Evolutionary conservation across 305 asterid species (phyloP), one percentile per base, ranked within the genome.

Genomic region (Fraxinus latifolia): DNA sequence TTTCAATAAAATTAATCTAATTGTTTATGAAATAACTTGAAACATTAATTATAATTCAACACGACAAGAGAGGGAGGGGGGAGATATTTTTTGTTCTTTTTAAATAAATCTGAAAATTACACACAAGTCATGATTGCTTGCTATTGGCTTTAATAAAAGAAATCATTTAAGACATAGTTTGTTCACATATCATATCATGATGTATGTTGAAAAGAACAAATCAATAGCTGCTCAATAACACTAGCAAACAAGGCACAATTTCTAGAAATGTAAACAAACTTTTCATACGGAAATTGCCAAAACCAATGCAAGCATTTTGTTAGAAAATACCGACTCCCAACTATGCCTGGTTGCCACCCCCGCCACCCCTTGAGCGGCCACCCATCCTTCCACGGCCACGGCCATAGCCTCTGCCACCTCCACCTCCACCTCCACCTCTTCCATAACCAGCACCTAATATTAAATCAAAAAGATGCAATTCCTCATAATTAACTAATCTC

Each of bases 401-500:
- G 0, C 93, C 90, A 34, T 89, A 90, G 50, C 92, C 95, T 83
- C 92, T 82, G 80, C 93, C 92, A 37, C 90, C 88, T 21, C 86
- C 88, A 8, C 96, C 96, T 79, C 95, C n/a, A n/a, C n/a, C n/a
- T n/a, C n/a, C n/a, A n/a, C n/a, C 95, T 79, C 91, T 87, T 79
- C 93, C 97, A 86, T 93, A 92, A 79, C 89, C 90, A 84, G 88
- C 70, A 76, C 89, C 91, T 88, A 77, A 27, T 32, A 33, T 11
- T 9, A 68, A 62, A 62, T 9, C 4, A 60, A 72, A 4, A 4
- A 27, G 29, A 44, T 36, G 0, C 6, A 67, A 58, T 6, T 7
- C 14, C 37, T 7, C 74, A 23, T 81, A 3, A 77, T 77, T 14
- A 42, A 23, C 44, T 15, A 33, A 39, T 42, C 4, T 7, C 32